Base-by-base conservation (phyloP, 75 land plant species). In the Gnetum montanum region DNA sequence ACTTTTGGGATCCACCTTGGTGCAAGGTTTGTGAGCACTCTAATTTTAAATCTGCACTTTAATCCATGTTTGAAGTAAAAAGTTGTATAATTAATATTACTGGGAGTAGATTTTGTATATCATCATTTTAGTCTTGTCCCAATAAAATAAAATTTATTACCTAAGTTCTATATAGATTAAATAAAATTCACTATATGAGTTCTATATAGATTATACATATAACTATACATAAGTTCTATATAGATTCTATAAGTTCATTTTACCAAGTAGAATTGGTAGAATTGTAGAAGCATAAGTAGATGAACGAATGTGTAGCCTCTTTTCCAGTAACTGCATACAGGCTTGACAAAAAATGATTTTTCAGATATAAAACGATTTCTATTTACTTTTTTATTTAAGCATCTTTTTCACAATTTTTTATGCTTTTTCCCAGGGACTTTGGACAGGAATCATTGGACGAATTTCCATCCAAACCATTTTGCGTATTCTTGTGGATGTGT, bases 371-470 rank as follows among this genome's bases (percentile, higher is more conserved):
- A 46, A 3, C 12, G 24, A 46, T n/a, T n/a, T n/a, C n/a, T 8
- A 22, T 22, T 26, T 48, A 8, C 4, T 16, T 23, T 25, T 15
- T 12, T 48, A 13, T 26, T 12, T 25, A 12, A 12, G 25, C 15
- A 30, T 23, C 15, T 6, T 5, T 26, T 10, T 12, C 13, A n/a
- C 50, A 27, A 12, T 15, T 24, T 6, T 46, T 66, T 27, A 30
- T 28, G 28, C 18, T 57, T 13, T 18, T 8, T 34, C 25, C n/a
- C 67, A 88, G 93, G 93, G 92, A 1, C 78, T 88, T 0, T 88
- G 92, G 93, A 46, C 78, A 43, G 93, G 93, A 34, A 84, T 84
- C 20, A 63, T 84, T 25, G 74, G 76, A 43, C 88, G 80, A 10
- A 52, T 84, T 20, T 23, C 57, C 8, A 59, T 66, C 0, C 88